Base-by-base conservation (phyloP, 495 filamentous ascomycete genomes). In the Hypoxylon rickii region DNA sequence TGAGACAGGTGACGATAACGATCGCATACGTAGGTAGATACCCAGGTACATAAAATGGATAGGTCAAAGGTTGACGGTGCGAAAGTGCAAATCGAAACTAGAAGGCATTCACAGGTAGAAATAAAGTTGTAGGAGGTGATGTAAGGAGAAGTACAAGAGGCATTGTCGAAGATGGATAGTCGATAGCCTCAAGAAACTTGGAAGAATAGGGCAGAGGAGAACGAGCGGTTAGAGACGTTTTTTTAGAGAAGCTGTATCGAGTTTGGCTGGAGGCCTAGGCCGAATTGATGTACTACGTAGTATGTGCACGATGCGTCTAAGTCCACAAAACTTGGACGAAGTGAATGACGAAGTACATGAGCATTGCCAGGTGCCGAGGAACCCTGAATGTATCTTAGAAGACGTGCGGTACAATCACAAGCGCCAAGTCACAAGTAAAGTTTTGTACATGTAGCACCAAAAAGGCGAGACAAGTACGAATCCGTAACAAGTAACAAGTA, bases 221-320 rank as follows among this genome's bases (percentile, higher is more conserved):
- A 53, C 1, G 26, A 48, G 58, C 58, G 58, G 47, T 33, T 62
- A 53, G 42, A 47, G 31, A 7, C 13, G 7, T 7, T 32, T 26
- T 55, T n/a, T 46, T 10, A 42, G 26, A 42, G 38, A 48, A 57
- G 58, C 37, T 53, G n/a, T 48, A 52, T 44, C 39, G 44, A 50
- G 33, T 56, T 3, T 44, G 41, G 43, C 32, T 46, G 52, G 47
- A 56, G 49, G 43, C 50, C 49, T 53, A 49, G 37, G 36, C 36
- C 37, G 20, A 48, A 42, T 38, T 38, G 47, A n/a, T n/a, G n/a
- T n/a, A n/a, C n/a, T n/a, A n/a, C n/a, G n/a, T 29, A 4, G 24
- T 29, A 42, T 13, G 39, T 54, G 44, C 32, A 45, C 44, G 44
- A 63, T 57, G 49, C 49, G 41, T 57, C 43, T n/a, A 61, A 36